Evolutionary conservation across 441 rosid genomes (phyloP).

Genomic region (Adansonia rubrostipa): DNA sequence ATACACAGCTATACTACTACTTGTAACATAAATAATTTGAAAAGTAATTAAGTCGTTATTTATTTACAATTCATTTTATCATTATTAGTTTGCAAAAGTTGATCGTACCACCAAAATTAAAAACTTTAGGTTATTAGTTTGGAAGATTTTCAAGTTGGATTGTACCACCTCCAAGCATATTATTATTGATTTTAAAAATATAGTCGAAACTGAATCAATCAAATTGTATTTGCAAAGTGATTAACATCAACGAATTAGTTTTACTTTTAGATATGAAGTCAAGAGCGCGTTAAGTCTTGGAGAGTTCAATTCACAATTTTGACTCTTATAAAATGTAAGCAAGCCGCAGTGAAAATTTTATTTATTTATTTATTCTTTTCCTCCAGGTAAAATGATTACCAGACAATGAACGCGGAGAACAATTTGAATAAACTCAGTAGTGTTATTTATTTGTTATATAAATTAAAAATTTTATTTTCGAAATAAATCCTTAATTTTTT

Average conservation of each 20-base stretch:
- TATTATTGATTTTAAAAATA: neutral
- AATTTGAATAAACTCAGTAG: neutral
- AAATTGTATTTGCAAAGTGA: neutral
- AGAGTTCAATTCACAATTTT: conserved; percentile 7
- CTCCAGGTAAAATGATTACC: neutral
- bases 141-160: neutral
- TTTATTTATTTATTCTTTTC: neutral
- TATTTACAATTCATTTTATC: neutral
- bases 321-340: neutral
- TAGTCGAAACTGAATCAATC: neutral
- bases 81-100: neutral
- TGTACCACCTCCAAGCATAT: neutral
- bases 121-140: neutral
- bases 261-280: neutral
- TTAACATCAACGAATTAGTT: neutral
- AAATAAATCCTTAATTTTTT: neutral
- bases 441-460: neutral
- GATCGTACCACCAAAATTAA: neutral
- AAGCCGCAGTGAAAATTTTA: neutral
- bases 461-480: too few species aligned
- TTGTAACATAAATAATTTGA: neutral
- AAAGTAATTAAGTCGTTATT: neutral
- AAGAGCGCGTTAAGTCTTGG: neutral
- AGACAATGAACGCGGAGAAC: neutral
- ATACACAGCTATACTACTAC: neutral